These are phyloP conservation scores for Trichophyton equinum DNA, from an alignment of 2,329 filamentous ascomycete species.

Conservation along the genomic window DNA sequence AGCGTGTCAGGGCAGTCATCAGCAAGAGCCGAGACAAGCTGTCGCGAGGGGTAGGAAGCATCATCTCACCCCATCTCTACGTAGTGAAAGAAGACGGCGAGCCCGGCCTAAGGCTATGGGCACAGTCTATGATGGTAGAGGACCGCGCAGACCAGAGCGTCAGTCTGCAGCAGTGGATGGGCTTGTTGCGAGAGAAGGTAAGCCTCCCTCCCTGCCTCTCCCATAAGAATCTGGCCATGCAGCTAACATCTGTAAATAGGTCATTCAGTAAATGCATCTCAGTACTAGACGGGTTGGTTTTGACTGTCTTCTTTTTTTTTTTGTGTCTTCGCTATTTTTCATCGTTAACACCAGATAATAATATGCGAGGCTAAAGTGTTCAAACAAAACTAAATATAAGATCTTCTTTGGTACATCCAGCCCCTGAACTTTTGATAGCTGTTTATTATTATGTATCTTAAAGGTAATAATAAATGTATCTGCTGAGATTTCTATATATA, in stretches of 20 bases:
- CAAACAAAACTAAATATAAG: neutral
- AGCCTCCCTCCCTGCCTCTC: conserved; percentile 19
- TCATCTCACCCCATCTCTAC: conserved; percentile 84
- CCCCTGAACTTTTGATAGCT: neutral
- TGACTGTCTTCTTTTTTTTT: neutral
- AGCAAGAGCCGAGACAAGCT: conserved; percentile 85
- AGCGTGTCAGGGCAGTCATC: conserved; percentile 77
- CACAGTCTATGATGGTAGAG: conserved; percentile 88
- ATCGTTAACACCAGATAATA: neutral
- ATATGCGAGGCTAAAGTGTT: neutral
- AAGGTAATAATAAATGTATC: too few relatives aligned
- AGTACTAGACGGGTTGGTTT: conserved; percentile 4
- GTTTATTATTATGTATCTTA: too few relatives aligned
- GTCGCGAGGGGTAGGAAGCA: conserved; percentile 79
- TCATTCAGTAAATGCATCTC: conserved; percentile 13
- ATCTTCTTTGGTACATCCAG: neutral
- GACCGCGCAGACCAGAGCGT: conserved; percentile 89
- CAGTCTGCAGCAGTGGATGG: conserved; percentile 88
- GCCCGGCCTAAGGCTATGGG: conserved; percentile 89
- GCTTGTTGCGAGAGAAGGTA: conserved; percentile 88
- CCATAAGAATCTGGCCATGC: neutral
- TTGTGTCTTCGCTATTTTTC: neutral
- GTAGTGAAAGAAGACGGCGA: conserved; percentile 92
- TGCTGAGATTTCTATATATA: too few relatives aligned
- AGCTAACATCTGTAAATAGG: conserved; percentile 11